These are phyloP conservation scores for Metschnikowia kunwiensis DNA, from an alignment of 805 yeast genomes.

Conservation along the genomic window DNA sequence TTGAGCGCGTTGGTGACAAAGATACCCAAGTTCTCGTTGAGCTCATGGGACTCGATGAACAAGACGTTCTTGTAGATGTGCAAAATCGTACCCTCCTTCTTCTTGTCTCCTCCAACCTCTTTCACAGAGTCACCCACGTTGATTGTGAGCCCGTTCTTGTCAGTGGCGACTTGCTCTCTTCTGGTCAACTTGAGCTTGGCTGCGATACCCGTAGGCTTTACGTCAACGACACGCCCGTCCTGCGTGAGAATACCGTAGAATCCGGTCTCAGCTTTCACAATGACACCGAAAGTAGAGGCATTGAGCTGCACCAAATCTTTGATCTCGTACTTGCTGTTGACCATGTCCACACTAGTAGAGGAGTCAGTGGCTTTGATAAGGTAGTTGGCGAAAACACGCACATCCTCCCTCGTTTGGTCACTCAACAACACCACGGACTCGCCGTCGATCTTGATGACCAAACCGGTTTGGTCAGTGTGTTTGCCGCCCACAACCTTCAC, in stretches of 20 bases:
- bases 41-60: conserved; percentile 76
- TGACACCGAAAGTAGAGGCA: conserved; percentile 82
- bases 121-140: conserved; percentile 91
- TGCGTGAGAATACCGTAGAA: conserved; percentile 75
- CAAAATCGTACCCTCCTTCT: conserved; percentile 81
- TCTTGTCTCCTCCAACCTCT: conserved; percentile 70
- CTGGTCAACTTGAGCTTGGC: conserved; percentile 63
- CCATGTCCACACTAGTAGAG: conserved; percentile 50
- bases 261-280: conserved; percentile 86
- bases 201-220: conserved; percentile 79
- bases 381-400: conserved; percentile 90
- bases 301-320: conserved; percentile 88
- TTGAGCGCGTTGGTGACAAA: conserved; percentile 75
- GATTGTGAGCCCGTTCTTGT: conserved; percentile 77
- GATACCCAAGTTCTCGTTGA: conserved; percentile 84
- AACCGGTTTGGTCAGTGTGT: conserved; percentile 90
- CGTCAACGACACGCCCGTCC: conserved; percentile 70
- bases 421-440: conserved; percentile 88
- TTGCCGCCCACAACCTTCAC: conserved; percentile 90
- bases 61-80: conserved; percentile 80
- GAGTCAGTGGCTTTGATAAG: conserved; percentile 90
- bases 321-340: conserved; percentile 75
- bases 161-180: conserved; percentile 81
- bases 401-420: conserved; percentile 83
- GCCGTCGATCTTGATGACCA: conserved; percentile 76